Evolutionary conservation across 805 yeast species (phyloP).

Genomic region (Debaryomyces castellii): DNA sequence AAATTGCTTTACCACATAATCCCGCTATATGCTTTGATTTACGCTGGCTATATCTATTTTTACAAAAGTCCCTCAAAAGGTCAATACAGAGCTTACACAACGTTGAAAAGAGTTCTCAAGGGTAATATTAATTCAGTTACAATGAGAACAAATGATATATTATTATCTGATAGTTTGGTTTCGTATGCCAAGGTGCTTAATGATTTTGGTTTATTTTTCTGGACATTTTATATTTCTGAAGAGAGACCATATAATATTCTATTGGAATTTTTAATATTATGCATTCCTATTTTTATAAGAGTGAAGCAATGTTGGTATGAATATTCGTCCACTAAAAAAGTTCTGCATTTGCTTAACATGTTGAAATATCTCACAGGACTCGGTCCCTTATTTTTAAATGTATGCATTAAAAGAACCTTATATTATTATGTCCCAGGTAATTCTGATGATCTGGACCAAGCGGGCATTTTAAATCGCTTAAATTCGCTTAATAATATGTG

Average conservation of each 20-base stretch:
- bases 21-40: constrained; percentile 10
- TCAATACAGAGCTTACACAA: constrained; percentile 43
- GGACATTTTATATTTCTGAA: constrained; percentile 41
- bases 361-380: constrained; percentile 69
- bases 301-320: constrained; percentile 81
- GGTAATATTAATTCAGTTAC: constrained; percentile 61
- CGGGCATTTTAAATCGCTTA: constrained; percentile 14
- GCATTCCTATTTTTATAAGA: constrained; percentile 72
- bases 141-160: constrained; percentile 72
- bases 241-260: constrained; percentile 24
- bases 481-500: constrained; percentile 35
- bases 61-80: constrained; percentile 28
- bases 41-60: constrained; percentile 8
- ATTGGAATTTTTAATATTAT: constrained; percentile 30
- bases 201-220: constrained; percentile 61
- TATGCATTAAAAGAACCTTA: constrained; percentile 19
- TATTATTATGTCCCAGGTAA: constrained; percentile 6
- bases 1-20: constrained; percentile 4
- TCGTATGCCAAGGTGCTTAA: constrained; percentile 76
- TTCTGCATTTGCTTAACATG: constrained; percentile 65
- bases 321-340: constrained; percentile 49
- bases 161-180: constrained; percentile 80
- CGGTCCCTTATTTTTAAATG: constrained; percentile 33
- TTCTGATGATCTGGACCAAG: constrained; percentile 10
- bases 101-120: constrained; percentile 50